Conservation (phyloP, 2,329 filamentous ascomycete genomes). For the Fusarium robinianum region DNA sequence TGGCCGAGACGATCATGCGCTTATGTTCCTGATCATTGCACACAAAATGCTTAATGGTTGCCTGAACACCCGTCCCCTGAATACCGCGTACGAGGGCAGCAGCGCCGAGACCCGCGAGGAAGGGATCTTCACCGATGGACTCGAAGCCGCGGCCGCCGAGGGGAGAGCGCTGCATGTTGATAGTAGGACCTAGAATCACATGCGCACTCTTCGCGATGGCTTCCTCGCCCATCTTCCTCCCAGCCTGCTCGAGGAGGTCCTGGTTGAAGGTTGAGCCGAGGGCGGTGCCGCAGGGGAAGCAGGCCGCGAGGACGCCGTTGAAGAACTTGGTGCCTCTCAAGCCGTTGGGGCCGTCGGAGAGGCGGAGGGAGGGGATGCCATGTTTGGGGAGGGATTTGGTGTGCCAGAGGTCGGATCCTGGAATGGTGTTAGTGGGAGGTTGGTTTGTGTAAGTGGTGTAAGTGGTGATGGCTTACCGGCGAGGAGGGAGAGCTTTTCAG, state of each 20-base stretch:
- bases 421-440: not conserved
- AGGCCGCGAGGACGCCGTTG: conserved; percentile 63
- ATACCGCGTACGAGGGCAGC: conserved; percentile 59
- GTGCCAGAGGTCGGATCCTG: conserved; percentile 72
- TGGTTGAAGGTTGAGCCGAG: conserved; percentile 63
- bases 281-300: conserved; percentile 62
- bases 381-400: conserved; percentile 63
- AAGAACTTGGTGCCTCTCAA: conserved; percentile 71
- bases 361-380: conserved; percentile 66
- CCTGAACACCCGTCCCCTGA: conserved; percentile 59
- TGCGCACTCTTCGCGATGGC: conserved; percentile 61
- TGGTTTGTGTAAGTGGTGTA: not conserved
- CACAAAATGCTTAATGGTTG: conserved; percentile 64
- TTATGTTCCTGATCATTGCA: conserved; percentile 66
- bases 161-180: conserved; percentile 66
- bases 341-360: conserved; percentile 72
- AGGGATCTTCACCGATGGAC: conserved; percentile 62
- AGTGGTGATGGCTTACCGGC: conserved; percentile 45
- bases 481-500: conserved; percentile 59
- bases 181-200: conserved; percentile 63
- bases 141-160: conserved; percentile 64
- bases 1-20: conserved; percentile 59
- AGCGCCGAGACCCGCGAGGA: conserved; percentile 59
- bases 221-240: conserved; percentile 57
- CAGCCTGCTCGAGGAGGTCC: conserved; percentile 55